Base-by-base conservation (phyloP, 2,329 filamentous ascomycete genomes). In the Cadophora sp. region DNA sequence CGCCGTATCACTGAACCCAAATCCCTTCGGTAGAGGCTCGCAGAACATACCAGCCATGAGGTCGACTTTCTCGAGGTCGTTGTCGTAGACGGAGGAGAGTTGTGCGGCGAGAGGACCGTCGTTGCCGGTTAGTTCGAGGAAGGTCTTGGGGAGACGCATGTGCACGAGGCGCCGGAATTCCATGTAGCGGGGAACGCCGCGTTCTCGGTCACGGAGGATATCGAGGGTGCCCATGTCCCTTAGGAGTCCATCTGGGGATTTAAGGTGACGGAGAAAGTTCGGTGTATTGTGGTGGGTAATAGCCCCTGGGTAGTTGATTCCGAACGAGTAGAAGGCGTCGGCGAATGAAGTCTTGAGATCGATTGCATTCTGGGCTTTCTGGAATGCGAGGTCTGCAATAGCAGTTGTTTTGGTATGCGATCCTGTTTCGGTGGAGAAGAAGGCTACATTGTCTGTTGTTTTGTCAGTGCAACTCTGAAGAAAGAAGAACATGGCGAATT, bases 1-100 rank as follows among this genome's bases (percentile, higher is more conserved):
- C 3, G 68, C 68, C 2, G 68, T 68, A 16, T 70, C 68, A 45
- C 66, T 68, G 64, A 70, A 70, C 4, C 68, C 68, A 16, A 70
- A 70, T n/a, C 68, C 66, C n/a, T 68, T 66, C 1, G 68, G 68
- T 8, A 70, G 30, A 11, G 60, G 63, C 58, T 70, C 68, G 61
- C 60, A 60, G 51, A 64, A 64, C 55, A 62, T 64, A n/a, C 66
- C 68, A 18, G 66, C 63, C 36, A 68, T 50, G 3, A 67, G 18
- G 45, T 70, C 68, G 13, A 68, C 68, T 20, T 64, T 61, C 45
- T 70, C 68, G 55, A 70, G 63, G 22, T 70, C 66, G 56, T 61
- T 53, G 24, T 56, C 53, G 53, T 70, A 68, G 14, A 65, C 33
- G 9, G 36, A 13, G 0, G 62, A 61, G 1, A 70, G 43, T 20